A percentile compares a stretch with the other conserved stretches of the same genome.
phyloP scores from a whole-genome alignment of 2,329 filamentous ascomycete species.

The Phoma herbarum region DNA sequence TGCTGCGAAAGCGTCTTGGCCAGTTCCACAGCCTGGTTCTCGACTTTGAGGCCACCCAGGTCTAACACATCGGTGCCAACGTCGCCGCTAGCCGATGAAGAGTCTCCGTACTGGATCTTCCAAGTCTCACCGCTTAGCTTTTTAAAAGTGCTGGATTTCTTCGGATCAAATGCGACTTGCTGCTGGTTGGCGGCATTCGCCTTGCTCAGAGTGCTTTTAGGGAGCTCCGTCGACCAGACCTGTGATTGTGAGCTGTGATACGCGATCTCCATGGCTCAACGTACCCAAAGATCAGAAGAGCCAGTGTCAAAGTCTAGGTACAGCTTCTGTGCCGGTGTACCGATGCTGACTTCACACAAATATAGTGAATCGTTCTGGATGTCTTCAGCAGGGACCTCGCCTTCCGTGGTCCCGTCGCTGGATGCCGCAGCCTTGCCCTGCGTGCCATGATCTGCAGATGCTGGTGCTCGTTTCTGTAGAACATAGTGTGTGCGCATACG shows the following conservation, averaged over 20 bases:
- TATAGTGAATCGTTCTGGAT: conserved; percentile 73
- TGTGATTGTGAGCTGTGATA: conserved; percentile 50
- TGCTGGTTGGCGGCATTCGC: conserved; percentile 46
- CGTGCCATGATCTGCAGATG: conserved; percentile 4
- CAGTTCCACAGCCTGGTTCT: conserved; percentile 71
- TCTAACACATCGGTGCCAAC: conserved; percentile 71
- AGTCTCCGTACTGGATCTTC: conserved; percentile 74
- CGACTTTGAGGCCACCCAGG: conserved; percentile 68
- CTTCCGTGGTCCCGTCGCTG: conserved; percentile 12
- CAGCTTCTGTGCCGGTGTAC: conserved; percentile 68
- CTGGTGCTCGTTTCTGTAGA: conserved; percentile 26
- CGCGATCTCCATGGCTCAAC: neutral
- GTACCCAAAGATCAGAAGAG: conserved; percentile 72
- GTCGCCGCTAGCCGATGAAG: conserved; percentile 70
- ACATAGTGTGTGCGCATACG: conserved; percentile 35
- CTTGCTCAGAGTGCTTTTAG: conserved; percentile 56
- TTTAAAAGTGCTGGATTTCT: conserved; percentile 69
- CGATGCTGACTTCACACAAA: conserved; percentile 70
- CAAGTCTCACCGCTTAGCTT: conserved; percentile 60
- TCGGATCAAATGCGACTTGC: conserved; percentile 66
- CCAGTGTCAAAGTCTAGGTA: conserved; percentile 75
- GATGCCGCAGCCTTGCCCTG: conserved; percentile 13
- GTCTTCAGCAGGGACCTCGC: conserved; percentile 61
- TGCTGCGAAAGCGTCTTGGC: conserved; percentile 66
- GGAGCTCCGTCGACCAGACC: conserved; percentile 71